These are phyloP conservation scores for Meredithiella fracta DNA, from an alignment of 2,329 filamentous ascomycete genomes.

Conservation along the genomic window DNA sequence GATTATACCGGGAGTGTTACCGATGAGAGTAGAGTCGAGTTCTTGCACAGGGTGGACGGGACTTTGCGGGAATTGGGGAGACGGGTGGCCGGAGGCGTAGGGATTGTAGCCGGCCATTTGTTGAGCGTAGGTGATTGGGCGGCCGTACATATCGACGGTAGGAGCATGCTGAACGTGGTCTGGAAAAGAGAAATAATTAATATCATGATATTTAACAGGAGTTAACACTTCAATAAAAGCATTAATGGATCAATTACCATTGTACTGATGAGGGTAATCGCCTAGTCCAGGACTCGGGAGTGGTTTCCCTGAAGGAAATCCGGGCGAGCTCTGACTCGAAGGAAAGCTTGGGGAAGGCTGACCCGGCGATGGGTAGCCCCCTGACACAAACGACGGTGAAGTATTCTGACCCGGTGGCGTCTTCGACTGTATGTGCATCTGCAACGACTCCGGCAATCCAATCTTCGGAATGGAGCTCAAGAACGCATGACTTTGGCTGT, in stretches of 20 bases:
- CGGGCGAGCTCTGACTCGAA: neutral
- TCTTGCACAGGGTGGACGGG: neutral
- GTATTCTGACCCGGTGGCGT: neutral
- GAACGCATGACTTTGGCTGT: neutral
- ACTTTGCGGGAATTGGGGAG: neutral
- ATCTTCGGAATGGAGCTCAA: neutral
- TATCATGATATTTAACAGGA: too few species aligned
- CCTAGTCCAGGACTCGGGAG: neutral
- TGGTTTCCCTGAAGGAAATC: neutral
- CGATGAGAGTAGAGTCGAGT: neutral
- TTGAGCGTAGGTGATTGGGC: neutral
- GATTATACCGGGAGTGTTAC: neutral
- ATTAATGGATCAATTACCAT: too few species aligned
- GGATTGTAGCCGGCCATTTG: neutral
- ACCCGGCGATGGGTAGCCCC: neutral
- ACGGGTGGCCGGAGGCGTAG: neutral
- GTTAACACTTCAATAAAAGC: too few species aligned
- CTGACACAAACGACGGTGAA: neutral
- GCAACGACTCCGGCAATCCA: neutral
- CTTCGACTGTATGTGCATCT: neutral
- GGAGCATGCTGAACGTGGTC: too few species aligned
- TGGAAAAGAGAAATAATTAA: too few species aligned
- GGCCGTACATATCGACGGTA: neutral
- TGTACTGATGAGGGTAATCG: neutral
- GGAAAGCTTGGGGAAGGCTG: neutral